Evolutionary conservation across 1,284 basidiomycete genomes (phyloP).

Genomic region (Papiliotrema flavescens): DNA sequence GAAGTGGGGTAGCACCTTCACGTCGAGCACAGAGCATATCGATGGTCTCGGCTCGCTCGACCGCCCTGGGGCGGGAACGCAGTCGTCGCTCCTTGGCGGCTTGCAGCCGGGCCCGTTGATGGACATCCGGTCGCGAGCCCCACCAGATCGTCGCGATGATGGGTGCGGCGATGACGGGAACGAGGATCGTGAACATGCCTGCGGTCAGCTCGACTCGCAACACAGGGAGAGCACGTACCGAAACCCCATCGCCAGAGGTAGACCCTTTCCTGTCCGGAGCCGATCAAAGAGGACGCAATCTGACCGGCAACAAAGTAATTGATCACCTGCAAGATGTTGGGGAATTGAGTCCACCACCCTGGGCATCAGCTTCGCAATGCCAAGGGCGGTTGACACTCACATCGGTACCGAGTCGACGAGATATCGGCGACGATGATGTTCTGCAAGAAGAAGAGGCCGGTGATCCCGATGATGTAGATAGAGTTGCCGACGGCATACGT

Average conservation of each 20-base stretch:
- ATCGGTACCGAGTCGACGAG: constrained; percentile 35
- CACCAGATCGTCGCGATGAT: constrained; percentile 34
- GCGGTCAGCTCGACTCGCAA: neutral
- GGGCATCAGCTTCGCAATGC: neutral
- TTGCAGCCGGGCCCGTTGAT: constrained; percentile 6
- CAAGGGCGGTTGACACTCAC: constrained; percentile 6
- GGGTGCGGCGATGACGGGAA: constrained; percentile 31
- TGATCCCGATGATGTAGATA: constrained; percentile 46
- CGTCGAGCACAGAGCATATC: neutral
- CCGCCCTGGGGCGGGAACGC: neutral
- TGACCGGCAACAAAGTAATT: constrained; percentile 43
- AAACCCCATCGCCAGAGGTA: constrained; percentile 39
- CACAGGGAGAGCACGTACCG: constrained; percentile 12
- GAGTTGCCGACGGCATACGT: constrained; percentile 40
- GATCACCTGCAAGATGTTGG: constrained; percentile 37
- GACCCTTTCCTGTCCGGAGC: neutral
- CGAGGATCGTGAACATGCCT: constrained; percentile 42
- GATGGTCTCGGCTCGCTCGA: constrained; percentile 5
- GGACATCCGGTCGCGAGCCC: constrained; percentile 14
- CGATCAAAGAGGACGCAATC: constrained; percentile 15
- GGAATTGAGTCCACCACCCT: constrained; percentile 44
- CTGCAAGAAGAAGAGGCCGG: constrained; percentile 37
- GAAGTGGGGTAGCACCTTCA: neutral
- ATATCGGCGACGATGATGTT: constrained; percentile 44
- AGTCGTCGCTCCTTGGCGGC: neutral